Conservation (phyloP, 345 rosid genomes). For the Citrus unshiu region DNA sequence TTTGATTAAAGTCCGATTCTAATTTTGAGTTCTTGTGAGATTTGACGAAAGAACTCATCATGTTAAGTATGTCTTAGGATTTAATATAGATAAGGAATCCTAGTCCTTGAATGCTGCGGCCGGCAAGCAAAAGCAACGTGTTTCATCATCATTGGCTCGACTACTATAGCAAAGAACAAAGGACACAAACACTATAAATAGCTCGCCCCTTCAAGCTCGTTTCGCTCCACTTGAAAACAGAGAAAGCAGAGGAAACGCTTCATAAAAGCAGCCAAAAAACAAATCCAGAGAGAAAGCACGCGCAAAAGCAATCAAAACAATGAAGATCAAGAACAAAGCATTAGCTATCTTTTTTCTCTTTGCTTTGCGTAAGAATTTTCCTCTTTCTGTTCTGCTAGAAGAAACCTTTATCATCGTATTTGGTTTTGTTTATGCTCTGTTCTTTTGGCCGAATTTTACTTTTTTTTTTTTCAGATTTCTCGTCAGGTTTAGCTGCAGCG, state of each 20-base stretch:
- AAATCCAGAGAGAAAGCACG: not conserved
- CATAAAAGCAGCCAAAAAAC: not conserved
- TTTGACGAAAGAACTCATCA: too few relatives aligned
- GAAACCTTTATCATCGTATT: not conserved
- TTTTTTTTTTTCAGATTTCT: constrained; percentile 11
- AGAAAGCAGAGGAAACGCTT: not conserved
- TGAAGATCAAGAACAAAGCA: constrained; percentile 24
- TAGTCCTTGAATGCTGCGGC: too few relatives aligned
- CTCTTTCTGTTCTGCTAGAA: not conserved
- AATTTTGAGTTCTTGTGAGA: too few relatives aligned
- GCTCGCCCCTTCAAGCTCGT: not conserved
- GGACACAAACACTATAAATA: not conserved
- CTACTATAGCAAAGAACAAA: constrained; percentile 10
- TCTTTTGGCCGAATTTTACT: not conserved
- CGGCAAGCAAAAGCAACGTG: constrained; percentile 14
- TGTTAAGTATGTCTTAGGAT: too few relatives aligned
- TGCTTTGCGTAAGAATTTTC: constrained; percentile 18
- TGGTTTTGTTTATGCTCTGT: not conserved
- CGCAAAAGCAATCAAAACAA: not conserved
- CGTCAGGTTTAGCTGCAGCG: constrained; percentile 18
- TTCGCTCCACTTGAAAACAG: not conserved
- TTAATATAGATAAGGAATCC: too few relatives aligned
- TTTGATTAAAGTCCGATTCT: not conserved
- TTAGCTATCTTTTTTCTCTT: constrained; percentile 18
- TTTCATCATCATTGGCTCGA: constrained; percentile 10